Conservation (phyloP, 2,329 filamentous ascomycete genomes). For the Xylaria multiplex region DNA sequence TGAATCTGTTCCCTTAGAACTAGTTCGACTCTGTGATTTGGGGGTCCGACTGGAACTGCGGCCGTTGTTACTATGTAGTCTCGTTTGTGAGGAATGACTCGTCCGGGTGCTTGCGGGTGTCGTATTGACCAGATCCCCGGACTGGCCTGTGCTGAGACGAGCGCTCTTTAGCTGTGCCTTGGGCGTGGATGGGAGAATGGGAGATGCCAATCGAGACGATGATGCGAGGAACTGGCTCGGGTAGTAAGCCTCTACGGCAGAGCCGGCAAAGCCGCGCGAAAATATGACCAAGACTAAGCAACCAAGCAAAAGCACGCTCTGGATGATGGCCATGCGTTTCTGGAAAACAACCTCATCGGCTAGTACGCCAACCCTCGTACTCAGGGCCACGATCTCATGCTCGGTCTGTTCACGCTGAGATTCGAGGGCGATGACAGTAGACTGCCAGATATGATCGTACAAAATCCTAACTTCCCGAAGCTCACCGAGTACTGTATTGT, state of each 20-base stretch:
- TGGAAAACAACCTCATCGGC: constrained; percentile 91
- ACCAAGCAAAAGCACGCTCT: constrained; percentile 85
- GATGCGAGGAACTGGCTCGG: constrained; percentile 45
- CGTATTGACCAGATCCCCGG: constrained; percentile 32
- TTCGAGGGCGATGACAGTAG: constrained; percentile 90
- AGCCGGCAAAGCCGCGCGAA: constrained; percentile 59
- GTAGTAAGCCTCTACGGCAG: constrained; percentile 47
- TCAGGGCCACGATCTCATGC: constrained; percentile 83
- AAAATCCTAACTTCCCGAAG: constrained; percentile 80
- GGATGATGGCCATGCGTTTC: constrained; percentile 93
- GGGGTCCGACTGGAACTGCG: constrained; percentile 34
- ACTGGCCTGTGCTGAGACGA: constrained; percentile 20
- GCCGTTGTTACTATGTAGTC: constrained; percentile 8
- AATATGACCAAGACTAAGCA: constrained; percentile 92
- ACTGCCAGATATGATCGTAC: constrained; percentile 97
- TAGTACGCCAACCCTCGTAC: constrained; percentile 81
- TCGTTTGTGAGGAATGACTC: constrained; percentile 17
- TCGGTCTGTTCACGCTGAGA: constrained; percentile 86
- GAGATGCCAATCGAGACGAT: constrained; percentile 42
- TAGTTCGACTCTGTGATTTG: constrained; percentile 25
- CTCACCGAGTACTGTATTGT: constrained; percentile 85
- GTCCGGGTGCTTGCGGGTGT: constrained; percentile 22
- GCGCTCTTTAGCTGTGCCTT: constrained; percentile 28
- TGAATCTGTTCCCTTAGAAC: constrained; percentile 26
- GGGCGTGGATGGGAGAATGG: constrained; percentile 45